Evolutionary conservation across 2,329 filamentous ascomycete genomes (phyloP), one percentile per base, ranked within the genome.

Genomic region (Xylariales sp.): DNA sequence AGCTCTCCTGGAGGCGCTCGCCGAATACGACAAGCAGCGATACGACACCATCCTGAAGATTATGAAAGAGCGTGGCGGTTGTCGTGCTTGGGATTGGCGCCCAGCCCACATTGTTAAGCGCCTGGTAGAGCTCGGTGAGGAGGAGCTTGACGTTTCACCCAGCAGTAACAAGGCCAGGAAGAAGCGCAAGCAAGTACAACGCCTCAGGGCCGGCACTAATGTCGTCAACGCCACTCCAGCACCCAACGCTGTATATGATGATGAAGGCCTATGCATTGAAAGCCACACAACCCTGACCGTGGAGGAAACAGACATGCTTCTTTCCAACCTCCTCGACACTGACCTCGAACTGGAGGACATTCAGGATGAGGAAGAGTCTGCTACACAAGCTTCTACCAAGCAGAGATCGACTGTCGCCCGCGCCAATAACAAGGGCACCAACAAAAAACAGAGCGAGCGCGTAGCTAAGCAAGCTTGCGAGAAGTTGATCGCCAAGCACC

Each of bases 41-140:
- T 72, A 70, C 44, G 51, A 64, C 15, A 52, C 52, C 6, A 56
- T 76, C 4, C 55, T 66, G 8, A 58, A 65, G 1, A 55, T 57
- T 15, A 72, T 77, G 53, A 63, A 65, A 42, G 69, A 76, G 37
- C 56, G 66, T 19, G 71, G 72, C 3, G 74, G 74, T 30, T 71
- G 69, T 29, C 66, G 67, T 37, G 66, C 68, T 42, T 67, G 62
- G 59, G 65, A 70, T 23, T 70, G 74, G 59, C 76, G 68, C 43
- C 55, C 65, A 4, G 61, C 60, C 20, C 70, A 75, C 42, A 61
- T 78, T 27, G 67, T 74, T 43, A 62, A 67, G 48, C 69, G 69
- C 46, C 58, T 77, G 2, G 66, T 74, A 38, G 65, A 67, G 42
- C 44, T 62, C 29, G 70, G 65, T 37, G 54, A 73, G 33, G 67